Percentiles rank a stretch among this genome's conserved stretches.
phyloP scores from a whole-genome alignment of 306 rosid genomes.

The Ochetophila trinervis region DNA sequence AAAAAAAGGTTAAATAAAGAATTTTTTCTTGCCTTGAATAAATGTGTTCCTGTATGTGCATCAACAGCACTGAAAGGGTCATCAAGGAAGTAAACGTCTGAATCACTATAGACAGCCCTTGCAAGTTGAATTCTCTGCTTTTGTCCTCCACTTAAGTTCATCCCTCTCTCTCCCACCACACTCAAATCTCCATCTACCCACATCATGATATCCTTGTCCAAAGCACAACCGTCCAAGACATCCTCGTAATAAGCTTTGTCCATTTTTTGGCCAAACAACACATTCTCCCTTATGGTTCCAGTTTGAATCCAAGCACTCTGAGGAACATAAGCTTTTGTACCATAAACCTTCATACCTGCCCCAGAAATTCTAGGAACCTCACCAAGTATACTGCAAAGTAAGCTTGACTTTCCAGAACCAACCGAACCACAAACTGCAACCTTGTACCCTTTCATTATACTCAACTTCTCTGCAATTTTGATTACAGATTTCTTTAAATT shows the following conservation, averaged over 20 bases:
- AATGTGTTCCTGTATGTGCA: constrained; percentile 77
- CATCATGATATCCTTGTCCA: constrained; percentile 60
- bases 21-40: constrained; percentile 58
- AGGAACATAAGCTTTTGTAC: constrained; percentile 75
- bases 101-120: constrained; percentile 77
- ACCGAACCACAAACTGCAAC: constrained; percentile 86
- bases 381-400: constrained; percentile 63
- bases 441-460: constrained; percentile 60
- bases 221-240: constrained; percentile 78
- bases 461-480: constrained; percentile 42
- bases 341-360: constrained; percentile 43
- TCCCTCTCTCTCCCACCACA: constrained; percentile 80
- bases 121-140: constrained; percentile 92
- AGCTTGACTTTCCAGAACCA: constrained; percentile 93
- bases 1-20: neutral
- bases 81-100: constrained; percentile 82
- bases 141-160: constrained; percentile 93
- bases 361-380: constrained; percentile 82
- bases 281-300: constrained; percentile 79
- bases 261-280: constrained; percentile 77
- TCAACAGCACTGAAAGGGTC: constrained; percentile 98
- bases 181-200: constrained; percentile 76
- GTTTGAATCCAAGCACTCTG: constrained; percentile 97
- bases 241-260: constrained; percentile 43
- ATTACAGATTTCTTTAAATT: constrained; percentile 53